Conservation (phyloP, 139 green algal genomes). For the Coccomyxa sp. region DNA sequence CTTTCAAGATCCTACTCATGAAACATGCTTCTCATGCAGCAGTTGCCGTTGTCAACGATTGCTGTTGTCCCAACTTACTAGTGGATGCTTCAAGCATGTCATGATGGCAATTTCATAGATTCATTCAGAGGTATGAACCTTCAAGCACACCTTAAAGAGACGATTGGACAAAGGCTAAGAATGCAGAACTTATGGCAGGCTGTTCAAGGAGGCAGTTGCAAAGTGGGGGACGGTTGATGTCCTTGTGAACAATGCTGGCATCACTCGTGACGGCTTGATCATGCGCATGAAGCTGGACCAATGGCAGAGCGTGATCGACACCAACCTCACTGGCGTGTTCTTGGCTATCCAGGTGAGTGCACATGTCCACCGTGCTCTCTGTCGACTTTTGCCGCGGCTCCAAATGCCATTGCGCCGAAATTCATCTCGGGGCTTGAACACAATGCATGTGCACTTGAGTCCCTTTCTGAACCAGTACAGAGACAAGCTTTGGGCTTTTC, state of each 20-base stretch:
- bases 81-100: background rate
- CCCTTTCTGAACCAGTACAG: background rate
- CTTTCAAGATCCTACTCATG: background rate
- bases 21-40: background rate
- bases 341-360: conserved; percentile 70
- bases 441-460: background rate
- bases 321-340: conserved; percentile 96
- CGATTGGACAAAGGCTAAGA: background rate
- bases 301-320: conserved; percentile 94
- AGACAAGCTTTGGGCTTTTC: background rate
- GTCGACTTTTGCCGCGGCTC: background rate
- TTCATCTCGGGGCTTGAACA: too few relatives aligned
- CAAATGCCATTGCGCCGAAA: too few relatives aligned
- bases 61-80: background rate
- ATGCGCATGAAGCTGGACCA: conserved; percentile 98
- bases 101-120: background rate
- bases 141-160: too few relatives aligned
- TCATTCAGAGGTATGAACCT: background rate
- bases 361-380: background rate
- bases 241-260: conserved; percentile 98
- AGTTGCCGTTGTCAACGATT: background rate
- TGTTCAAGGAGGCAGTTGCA: conserved; percentile 52
- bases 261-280: conserved; percentile 93
- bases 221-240: conserved; percentile 93
- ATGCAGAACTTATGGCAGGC: background rate